phyloP scores from a whole-genome alignment of 2,329 filamentous ascomycete species.

The Colletotrichum cordylinicola region DNA sequence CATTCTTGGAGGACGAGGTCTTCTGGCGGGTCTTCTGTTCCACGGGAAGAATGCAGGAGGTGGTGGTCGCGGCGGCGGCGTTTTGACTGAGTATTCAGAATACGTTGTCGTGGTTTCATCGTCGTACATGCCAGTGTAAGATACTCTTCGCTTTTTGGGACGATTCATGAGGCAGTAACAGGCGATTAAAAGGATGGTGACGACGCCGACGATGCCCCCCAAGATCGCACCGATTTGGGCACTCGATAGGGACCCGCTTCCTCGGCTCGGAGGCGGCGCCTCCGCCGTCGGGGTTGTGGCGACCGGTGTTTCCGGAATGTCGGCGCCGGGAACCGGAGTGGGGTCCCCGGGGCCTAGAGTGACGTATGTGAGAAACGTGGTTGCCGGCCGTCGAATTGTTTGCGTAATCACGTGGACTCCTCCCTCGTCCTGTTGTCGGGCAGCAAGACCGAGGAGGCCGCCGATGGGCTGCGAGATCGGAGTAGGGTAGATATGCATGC shows the following conservation, averaged over 20 bases:
- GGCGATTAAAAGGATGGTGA: slow-evolving; percentile 37
- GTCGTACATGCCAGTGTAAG: neutral
- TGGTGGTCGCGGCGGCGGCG: neutral
- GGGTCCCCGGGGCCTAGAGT: slow-evolving; percentile 29
- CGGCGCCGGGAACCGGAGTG: slow-evolving; percentile 15
- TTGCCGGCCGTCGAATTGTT: slow-evolving; percentile 36
- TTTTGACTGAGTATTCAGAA: neutral
- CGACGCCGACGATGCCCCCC: slow-evolving; percentile 42
- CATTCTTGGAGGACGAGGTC: neutral
- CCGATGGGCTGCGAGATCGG: slow-evolving; percentile 2
- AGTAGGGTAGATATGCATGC: slow-evolving; percentile 10
- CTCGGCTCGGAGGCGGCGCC: slow-evolving; percentile 7
- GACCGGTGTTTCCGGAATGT: slow-evolving; percentile 17
- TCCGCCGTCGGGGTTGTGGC: neutral
- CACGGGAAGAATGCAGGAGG: neutral
- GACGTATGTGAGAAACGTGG: slow-evolving; percentile 42
- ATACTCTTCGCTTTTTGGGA: neutral
- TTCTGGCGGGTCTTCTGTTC: neutral
- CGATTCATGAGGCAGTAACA: slow-evolving; percentile 33
- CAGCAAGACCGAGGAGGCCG: neutral
- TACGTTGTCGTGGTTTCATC: neutral
- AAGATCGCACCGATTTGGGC: slow-evolving; percentile 47
- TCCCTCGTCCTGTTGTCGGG: slow-evolving; percentile 4
- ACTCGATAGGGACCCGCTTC: slow-evolving; percentile 32
- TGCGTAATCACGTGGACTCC: slow-evolving; percentile 36